Evolutionary conservation across 331 rosid species (phyloP).

Genomic region (Rosa hybrid): DNA sequence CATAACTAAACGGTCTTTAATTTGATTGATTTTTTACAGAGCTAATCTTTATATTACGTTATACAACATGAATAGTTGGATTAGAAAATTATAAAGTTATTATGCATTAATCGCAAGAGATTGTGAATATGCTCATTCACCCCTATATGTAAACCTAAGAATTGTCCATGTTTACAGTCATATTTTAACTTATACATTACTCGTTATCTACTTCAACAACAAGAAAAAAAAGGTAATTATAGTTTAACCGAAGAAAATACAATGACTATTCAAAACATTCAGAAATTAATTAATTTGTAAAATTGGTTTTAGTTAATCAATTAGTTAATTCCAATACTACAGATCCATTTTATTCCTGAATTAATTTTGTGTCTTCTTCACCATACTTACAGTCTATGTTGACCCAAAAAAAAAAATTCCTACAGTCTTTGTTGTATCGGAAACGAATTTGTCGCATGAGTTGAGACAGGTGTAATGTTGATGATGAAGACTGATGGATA

Average conservation of each 20-base stretch:
- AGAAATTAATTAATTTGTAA: background rate
- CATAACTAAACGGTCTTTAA: too few species aligned
- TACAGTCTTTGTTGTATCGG: background rate
- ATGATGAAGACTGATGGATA: slow-evolving; percentile 36
- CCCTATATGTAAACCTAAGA: too few species aligned
- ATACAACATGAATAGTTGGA: too few species aligned
- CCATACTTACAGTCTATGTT: background rate
- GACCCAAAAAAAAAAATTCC: too few species aligned
- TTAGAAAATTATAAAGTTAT: too few species aligned
- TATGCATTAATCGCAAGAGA: too few species aligned
- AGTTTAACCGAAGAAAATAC: background rate
- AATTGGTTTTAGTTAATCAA: background rate
- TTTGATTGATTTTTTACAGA: too few species aligned
- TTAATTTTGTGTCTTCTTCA: background rate
- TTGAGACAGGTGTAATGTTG: slow-evolving; percentile 47
- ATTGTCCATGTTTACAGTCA: too few species aligned
- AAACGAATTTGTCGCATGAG: slow-evolving; percentile 38
- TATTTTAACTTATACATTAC: slow-evolving; percentile 5
- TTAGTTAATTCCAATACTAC: background rate
- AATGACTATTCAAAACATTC: background rate
- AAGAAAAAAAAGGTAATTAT: background rate
- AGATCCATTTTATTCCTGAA: background rate
- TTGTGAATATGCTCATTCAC: too few species aligned
- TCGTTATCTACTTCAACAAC: slow-evolving; percentile 20
- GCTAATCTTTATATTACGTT: too few species aligned